These are phyloP conservation scores for Quercus phellos DNA, from an alignment of 331 rosid species.

Conservation along the genomic window DNA sequence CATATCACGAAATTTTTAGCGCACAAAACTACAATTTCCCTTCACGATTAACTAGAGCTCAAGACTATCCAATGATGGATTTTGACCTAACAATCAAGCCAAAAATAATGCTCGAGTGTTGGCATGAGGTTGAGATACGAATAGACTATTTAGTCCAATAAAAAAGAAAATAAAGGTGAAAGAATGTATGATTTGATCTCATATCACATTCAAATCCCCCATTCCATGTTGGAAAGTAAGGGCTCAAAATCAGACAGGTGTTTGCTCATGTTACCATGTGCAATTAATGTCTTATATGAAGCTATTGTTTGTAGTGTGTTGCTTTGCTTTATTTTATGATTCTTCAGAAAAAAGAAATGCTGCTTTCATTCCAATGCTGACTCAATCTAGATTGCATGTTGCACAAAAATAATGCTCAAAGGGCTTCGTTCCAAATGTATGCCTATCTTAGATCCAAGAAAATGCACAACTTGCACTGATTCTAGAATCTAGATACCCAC, in stretches of 20 bases:
- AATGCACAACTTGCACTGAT: background rate
- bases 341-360: background rate
- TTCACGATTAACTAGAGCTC: background rate
- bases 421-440: too few species aligned
- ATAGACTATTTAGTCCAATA: too few species aligned
- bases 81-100: background rate
- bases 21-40: background rate
- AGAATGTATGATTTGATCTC: background rate
- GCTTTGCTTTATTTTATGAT: background rate
- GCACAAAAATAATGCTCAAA: background rate
- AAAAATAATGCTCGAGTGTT: background rate
- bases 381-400: constrained; percentile 17
- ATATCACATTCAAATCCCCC: background rate
- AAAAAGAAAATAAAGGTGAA: too few species aligned
- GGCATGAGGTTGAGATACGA: too few species aligned
- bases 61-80: background rate
- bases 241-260: background rate
- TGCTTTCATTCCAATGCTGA: constrained; percentile 25
- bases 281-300: background rate
- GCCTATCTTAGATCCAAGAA: background rate
- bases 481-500: background rate
- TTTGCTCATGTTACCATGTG: background rate
- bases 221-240: background rate
- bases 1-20: background rate
- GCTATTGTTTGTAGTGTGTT: background rate